A percentile compares a stretch with the other conserved stretches of the same genome.
Conservation (phyloP, 108 stramenopile genomes). For the Fragilariopsis cylindrus region DNA sequence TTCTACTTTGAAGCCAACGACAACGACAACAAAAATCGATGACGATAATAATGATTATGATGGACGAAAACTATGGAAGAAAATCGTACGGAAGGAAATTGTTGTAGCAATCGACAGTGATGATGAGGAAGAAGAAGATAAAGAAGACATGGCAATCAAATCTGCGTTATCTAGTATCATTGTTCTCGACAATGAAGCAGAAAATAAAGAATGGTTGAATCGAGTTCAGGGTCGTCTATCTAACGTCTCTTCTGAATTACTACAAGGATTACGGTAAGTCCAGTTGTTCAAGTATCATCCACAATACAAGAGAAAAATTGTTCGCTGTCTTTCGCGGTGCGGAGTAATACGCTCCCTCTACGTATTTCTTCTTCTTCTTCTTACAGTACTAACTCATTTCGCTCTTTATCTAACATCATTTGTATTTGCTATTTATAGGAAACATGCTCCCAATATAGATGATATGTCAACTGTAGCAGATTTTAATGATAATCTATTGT, state of each 20-base stretch:
- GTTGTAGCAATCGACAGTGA: not conserved
- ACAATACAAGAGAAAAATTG: constrained; percentile 1
- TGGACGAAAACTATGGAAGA: constrained; percentile 10
- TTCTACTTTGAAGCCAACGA: not conserved
- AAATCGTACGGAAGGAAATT: not conserved
- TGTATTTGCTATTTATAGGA: not conserved
- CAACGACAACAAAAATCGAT: not conserved
- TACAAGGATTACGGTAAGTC: constrained; percentile 21
- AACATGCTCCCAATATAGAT: constrained; percentile 25
- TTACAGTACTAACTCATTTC: no score
- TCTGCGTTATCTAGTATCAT: constrained; percentile 21
- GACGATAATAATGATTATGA: not conserved
- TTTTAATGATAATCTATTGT: constrained; percentile 60
- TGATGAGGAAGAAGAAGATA: not conserved
- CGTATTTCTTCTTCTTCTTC: not conserved
- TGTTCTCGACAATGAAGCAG: constrained; percentile 2
- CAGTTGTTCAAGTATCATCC: constrained; percentile 7
- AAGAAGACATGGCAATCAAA: not conserved
- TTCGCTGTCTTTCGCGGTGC: not conserved
- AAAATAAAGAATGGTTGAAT: constrained; percentile 19
- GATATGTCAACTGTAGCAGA: constrained; percentile 58
- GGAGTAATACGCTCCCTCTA: not conserved
- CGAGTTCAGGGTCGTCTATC: constrained; percentile 13
- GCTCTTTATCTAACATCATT: no score
- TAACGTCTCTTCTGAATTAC: constrained; percentile 27